Percentiles rank a stretch among this genome's conserved stretches.
These are phyloP conservation scores for Trametes cubensis DNA, from an alignment of 768 basidiomycete species.

Conservation along the genomic window DNA sequence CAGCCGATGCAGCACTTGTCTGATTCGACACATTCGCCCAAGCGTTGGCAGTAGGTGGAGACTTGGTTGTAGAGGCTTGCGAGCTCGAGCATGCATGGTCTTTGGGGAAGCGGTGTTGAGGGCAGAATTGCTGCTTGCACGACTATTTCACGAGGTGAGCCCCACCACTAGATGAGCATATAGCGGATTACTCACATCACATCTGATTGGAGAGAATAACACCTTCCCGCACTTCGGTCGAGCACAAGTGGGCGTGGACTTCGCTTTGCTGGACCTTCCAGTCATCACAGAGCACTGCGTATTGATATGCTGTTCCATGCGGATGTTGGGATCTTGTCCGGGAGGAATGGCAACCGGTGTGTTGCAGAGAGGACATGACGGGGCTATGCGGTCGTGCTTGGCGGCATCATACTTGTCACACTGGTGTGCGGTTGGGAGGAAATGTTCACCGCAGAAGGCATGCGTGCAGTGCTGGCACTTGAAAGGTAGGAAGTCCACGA, in stretches of 20 bases:
- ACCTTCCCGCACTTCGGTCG: slow-evolving; percentile 69
- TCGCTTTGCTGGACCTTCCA: slow-evolving; percentile 51
- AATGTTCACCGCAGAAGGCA: slow-evolving; percentile 80
- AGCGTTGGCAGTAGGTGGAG: slow-evolving; percentile 24
- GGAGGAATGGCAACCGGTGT: slow-evolving; percentile 73
- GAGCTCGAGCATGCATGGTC: slow-evolving; percentile 61
- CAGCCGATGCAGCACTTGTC: slow-evolving; percentile 28
- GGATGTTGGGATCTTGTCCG: slow-evolving; percentile 77
- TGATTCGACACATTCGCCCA: slow-evolving; percentile 25
- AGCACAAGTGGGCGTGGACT: slow-evolving; percentile 58
- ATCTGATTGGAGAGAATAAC: slow-evolving; percentile 72
- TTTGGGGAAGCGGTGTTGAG: slow-evolving; percentile 75
- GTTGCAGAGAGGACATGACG: slow-evolving; percentile 79
- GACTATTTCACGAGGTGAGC: slow-evolving; percentile 43
- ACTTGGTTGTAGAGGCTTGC: slow-evolving; percentile 24
- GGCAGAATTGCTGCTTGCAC: slow-evolving; percentile 74
- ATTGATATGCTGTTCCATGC: slow-evolving; percentile 77
- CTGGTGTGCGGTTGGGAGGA: slow-evolving; percentile 64
- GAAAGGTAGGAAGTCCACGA: slow-evolving; percentile 86
- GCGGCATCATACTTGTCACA: slow-evolving; percentile 73
- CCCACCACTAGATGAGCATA: too few relatives aligned
- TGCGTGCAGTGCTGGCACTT: slow-evolving; percentile 79
- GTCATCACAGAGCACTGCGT: slow-evolving; percentile 70
- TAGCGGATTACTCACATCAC: slow-evolving; percentile 76
- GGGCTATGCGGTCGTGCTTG: slow-evolving; percentile 74